Conservation (phyloP, 2,329 filamentous ascomycete species). For the Thielaviopsis ethacetica region DNA sequence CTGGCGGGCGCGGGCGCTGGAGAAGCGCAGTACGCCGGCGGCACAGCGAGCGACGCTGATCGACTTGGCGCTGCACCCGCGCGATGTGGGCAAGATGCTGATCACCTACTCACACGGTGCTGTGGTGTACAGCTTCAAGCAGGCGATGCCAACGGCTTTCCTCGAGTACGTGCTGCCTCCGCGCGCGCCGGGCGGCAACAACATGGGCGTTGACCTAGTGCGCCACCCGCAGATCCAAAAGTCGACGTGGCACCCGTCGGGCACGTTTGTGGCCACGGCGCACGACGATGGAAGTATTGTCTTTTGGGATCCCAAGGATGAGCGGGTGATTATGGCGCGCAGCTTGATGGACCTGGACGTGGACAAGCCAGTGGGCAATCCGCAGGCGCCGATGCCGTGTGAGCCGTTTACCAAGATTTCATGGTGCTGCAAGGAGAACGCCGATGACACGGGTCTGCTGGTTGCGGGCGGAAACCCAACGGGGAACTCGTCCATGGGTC, state of each 20-base stretch:
- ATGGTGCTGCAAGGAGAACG: conserved; percentile 90
- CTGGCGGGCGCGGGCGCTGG: conserved; percentile 60
- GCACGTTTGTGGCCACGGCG: conserved; percentile 71
- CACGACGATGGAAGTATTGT: conserved; percentile 86
- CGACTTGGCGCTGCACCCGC: conserved; percentile 69
- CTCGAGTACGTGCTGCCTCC: conserved; percentile 70
- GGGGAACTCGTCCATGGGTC: conserved; percentile 51
- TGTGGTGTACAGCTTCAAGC: conserved; percentile 87
- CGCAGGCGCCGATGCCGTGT: conserved; percentile 40
- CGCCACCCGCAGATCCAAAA: conserved; percentile 64
- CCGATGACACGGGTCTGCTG: conserved; percentile 80
- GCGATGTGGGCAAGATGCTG: conserved; percentile 80
- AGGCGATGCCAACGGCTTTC: conserved; percentile 60
- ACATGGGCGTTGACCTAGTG: conserved; percentile 39
- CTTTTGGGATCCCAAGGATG: conserved; percentile 88
- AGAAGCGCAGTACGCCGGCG: conserved; percentile 29
- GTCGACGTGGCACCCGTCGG: conserved; percentile 87
- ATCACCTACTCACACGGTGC: conserved; percentile 84
- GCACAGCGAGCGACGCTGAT: conserved; percentile 37
- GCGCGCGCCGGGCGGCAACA: conserved; percentile 72
- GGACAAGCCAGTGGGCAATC: conserved; percentile 42
- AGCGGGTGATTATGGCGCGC: conserved; percentile 65
- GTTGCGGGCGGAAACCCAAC: conserved; percentile 65
- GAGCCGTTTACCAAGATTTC: conserved; percentile 63
- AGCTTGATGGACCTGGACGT: conserved; percentile 61